Evolutionary conservation across 106 monocot genomes (phyloP), one percentile per base, ranked within the genome.

Genomic region (Triglochin maritima): DNA sequence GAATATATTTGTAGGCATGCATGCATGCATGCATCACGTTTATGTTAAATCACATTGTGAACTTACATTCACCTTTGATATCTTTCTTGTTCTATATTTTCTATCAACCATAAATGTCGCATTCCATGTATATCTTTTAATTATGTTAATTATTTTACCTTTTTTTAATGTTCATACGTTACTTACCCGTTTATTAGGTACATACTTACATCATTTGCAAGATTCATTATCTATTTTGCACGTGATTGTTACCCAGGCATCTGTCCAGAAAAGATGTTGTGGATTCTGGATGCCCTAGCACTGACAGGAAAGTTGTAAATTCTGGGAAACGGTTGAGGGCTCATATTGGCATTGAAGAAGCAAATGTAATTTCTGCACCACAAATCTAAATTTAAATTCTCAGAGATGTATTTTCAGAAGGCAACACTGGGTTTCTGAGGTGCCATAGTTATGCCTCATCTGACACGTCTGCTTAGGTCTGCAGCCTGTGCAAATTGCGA

Each of bases 281-380:
- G 41, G 73, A 65, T 71, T 83, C 56, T 74, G 95, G 95, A 51
- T 96, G 95, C 76, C 95, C 95, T 41, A 90, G 81, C 64, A 62
- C 80, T 60, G 95, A 96, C 61, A 79, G 90, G 62, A 96, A 96
- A 81, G 85, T 90, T 72, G 81, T 90, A 51, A 96, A 90, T 74
- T 96, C 95, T 14, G 87, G 81, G 57, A 96, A 96, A 76, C 87
- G 90, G 9, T 78, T 96, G 62, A 74, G 95, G 62, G 85, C 90
- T 80, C 73, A 83, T 81, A 79, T 96, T 17, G 87, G 90, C 57
- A 81, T 90, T 72, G 71, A 86, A 9, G 95, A 96, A 84, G 83
- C 87, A 75, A 78, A 90, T 75, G 95, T 96, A 78, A 53, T 63
- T 58, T 17, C 12, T 13, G 11, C 9, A 64, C 6, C 3, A 2